Evolutionary conservation across 2,329 filamentous ascomycete genomes (phyloP), one percentile per base, ranked within the genome.

Genomic region (Emericellopsis atlantica): DNA sequence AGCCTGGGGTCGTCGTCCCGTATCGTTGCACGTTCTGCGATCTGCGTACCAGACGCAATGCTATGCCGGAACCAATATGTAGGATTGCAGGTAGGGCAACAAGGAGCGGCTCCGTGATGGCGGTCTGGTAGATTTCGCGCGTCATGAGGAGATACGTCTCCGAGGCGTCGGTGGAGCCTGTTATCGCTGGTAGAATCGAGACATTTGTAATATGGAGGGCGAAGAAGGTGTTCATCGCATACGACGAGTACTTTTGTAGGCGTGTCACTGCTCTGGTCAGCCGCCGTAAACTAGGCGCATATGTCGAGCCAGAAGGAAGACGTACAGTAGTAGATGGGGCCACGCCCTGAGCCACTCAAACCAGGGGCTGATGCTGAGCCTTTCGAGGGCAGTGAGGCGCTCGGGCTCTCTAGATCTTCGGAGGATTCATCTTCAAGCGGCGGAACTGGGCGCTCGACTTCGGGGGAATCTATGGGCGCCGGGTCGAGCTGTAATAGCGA

Each of bases 61-160:
- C 78, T 6, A 95, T 56, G 31, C 90, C 89, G 0, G 86, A 83
- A 12, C 74, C 69, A 35, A 95, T 68, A 58, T 96, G 90, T 3
- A 80, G 74, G 43, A 79, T 58, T 18, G 94, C 66, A 2, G 90
- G 88, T 2, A 87, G 59, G 35, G 72, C 78, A 45, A 96, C 76
- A 45, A 96, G 70, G 16, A 93, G 64, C 4, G 87, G 85, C 56
- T 95, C 89, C 40, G 83, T 71, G 14, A 85, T 66, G 2, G 81
- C 72, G 1, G 86, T 89, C 60, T 95, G 90, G 66, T 96, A 96
- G 59, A 92, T 79, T 38, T 93, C 89, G 45, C 90, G 79, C 23
- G 88, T 89, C 59, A 95, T 84, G 48, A 96, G 81, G 38, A 96
- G 79, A 60, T 88, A 94, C 39, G 79, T 79, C 56, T 95, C 89